phyloP scores from a whole-genome alignment of 192 early-diverging fungal genomes.

The Powellomyces hirtus region DNA sequence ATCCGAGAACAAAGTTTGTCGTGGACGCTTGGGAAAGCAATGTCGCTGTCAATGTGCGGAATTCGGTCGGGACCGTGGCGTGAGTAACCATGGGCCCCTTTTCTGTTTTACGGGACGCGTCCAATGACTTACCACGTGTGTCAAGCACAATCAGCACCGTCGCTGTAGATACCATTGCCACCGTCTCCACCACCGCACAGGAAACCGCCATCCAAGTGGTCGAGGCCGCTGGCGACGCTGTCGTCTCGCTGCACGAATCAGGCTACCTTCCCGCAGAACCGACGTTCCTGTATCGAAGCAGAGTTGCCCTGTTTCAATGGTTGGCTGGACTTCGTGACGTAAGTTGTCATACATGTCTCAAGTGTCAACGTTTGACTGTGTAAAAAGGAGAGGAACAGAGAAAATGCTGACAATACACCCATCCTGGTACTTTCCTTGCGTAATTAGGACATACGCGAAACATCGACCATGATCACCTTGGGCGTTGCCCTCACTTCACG shows the following conservation, averaged over 20 bases:
- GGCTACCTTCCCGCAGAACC: conserved; percentile 21
- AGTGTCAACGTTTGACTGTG: too few species aligned
- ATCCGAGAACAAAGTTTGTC: conserved; percentile 15
- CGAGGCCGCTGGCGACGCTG: conserved; percentile 8
- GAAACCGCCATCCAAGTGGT: conserved; percentile 8
- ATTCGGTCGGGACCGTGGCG: conserved; percentile 14
- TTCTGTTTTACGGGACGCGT: background rate
- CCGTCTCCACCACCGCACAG: conserved; percentile 9
- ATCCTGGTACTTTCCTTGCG: too few species aligned
- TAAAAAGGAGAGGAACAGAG: too few species aligned
- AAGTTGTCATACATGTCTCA: too few species aligned
- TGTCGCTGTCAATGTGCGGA: conserved; percentile 6
- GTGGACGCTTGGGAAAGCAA: conserved; percentile 18
- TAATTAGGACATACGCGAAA: conserved; percentile 13
- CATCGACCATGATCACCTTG: conserved; percentile 14
- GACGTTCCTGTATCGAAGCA: background rate
- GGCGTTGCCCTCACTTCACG: conserved; percentile 2
- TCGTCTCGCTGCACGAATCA: conserved; percentile 16
- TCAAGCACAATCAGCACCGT: background rate
- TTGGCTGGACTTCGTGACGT: conserved; percentile 7
- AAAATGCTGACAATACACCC: too few species aligned
- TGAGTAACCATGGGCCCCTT: background rate
- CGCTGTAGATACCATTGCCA: background rate
- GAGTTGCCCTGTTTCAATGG: background rate
- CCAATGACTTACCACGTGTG: background rate